Conservation (phyloP, 148 eudicot genomes). For the Dysphania ambrosioides region DNA sequence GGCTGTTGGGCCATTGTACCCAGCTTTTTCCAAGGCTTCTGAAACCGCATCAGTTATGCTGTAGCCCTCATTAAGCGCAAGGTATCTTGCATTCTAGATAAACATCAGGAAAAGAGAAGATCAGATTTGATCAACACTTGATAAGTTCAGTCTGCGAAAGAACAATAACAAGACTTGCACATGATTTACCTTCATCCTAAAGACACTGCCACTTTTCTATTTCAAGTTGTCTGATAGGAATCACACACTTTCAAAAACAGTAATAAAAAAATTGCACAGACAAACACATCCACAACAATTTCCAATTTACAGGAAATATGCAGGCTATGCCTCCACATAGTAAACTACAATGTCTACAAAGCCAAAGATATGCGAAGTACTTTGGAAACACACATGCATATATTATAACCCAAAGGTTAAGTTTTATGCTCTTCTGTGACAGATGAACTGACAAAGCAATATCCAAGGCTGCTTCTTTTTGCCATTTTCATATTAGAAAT, state of each 20-base stretch:
- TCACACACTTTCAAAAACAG: neutral
- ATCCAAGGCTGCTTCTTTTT: neutral
- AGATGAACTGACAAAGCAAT: neutral
- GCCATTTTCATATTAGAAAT: neutral
- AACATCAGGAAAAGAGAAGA: conserved; percentile 3
- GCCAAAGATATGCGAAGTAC: neutral
- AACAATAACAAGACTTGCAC: neutral
- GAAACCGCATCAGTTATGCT: conserved; percentile 58
- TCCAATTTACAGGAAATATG: neutral
- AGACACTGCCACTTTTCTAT: neutral
- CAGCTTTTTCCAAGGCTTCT: conserved; percentile 46
- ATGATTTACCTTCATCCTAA: neutral
- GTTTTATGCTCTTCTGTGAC: neutral
- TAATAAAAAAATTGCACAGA: neutral
- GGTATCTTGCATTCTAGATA: conserved; percentile 76
- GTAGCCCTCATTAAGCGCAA: conserved; percentile 59
- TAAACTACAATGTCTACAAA: neutral
- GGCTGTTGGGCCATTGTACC: conserved; percentile 32
- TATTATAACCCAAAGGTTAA: neutral
- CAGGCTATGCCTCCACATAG: neutral
- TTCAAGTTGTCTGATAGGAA: neutral
- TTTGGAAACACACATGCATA: neutral
- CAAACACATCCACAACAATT: neutral
- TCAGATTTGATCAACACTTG: neutral
- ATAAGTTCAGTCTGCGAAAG: neutral